Conservation (phyloP, 2,329 filamentous ascomycete genomes). For the Annulohypoxylon truncatum region DNA sequence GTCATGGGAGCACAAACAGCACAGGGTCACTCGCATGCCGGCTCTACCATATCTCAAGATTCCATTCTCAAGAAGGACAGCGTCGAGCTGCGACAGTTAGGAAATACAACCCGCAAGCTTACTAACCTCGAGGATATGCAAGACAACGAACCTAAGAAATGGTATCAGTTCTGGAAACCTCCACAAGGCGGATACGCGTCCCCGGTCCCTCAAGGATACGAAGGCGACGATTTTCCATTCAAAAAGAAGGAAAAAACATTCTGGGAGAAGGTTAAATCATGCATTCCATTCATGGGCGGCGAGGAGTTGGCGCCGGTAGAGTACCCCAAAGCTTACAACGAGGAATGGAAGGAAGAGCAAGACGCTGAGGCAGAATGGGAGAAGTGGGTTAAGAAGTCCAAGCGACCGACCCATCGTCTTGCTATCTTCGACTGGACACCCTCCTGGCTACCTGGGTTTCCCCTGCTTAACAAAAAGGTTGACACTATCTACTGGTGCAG, state of each 20-base stretch:
- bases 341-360: slow-evolving; percentile 67
- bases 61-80: slow-evolving; percentile 52
- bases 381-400: slow-evolving; percentile 81
- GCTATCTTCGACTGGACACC: slow-evolving; percentile 67
- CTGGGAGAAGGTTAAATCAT: slow-evolving; percentile 62
- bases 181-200: slow-evolving; percentile 71
- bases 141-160: slow-evolving; percentile 58
- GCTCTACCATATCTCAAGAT: slow-evolving; percentile 55
- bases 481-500: slow-evolving; percentile 95
- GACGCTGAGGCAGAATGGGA: slow-evolving; percentile 79
- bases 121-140: slow-evolving; percentile 63
- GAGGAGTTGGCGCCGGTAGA: slow-evolving; percentile 57
- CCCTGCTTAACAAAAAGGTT: slow-evolving; percentile 86
- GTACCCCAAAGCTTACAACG: slow-evolving; percentile 74
- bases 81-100: slow-evolving; percentile 50
- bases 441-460: slow-evolving; percentile 81
- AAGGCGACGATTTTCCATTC: slow-evolving; percentile 58
- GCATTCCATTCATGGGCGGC: slow-evolving; percentile 62
- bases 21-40: slow-evolving; percentile 51
- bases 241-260: slow-evolving; percentile 58
- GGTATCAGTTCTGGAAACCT: slow-evolving; percentile 75
- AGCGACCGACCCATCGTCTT: slow-evolving; percentile 86
- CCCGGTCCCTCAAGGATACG: slow-evolving; percentile 68
- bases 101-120: slow-evolving; percentile 66
- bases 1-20: slow-evolving; percentile 47